Conservation (phyloP, 495 filamentous ascomycete genomes). For the Xylaria curta region DNA sequence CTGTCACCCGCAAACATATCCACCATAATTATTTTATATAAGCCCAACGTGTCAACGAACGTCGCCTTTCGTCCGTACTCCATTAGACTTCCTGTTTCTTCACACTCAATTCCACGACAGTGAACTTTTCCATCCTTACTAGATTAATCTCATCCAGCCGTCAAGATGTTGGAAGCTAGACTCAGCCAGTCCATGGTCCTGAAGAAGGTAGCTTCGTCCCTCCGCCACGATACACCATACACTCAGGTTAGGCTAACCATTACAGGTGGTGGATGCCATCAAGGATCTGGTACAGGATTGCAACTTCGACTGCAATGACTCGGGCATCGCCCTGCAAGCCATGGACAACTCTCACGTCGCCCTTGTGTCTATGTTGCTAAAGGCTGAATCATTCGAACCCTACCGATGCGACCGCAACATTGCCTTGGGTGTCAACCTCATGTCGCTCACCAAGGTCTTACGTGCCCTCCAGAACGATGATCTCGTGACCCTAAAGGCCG, state of each 20-base stretch:
- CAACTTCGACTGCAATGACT: constrained; percentile 99
- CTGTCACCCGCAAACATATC: background rate
- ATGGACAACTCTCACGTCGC: constrained; percentile 99
- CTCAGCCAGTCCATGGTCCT: constrained; percentile 92
- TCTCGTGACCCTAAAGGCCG: constrained; percentile 93
- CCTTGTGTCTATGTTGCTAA: constrained; percentile 97
- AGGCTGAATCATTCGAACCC: constrained; percentile 91
- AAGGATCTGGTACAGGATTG: constrained; percentile 99
- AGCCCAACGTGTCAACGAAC: background rate
- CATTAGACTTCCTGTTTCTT: background rate
- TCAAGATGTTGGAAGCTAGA: constrained; percentile 88
- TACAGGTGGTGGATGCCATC: constrained; percentile 95
- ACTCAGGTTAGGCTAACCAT: background rate
- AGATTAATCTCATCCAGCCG: background rate
- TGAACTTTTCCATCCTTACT: background rate
- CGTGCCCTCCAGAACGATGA: constrained; percentile 94
- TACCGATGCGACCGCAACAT: constrained; percentile 99
- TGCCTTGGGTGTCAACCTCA: constrained; percentile 95
- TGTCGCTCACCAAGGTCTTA: constrained; percentile 95
- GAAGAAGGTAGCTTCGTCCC: constrained; percentile 75
- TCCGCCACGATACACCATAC: background rate
- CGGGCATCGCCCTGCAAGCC: constrained; percentile 95
- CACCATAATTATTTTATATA: background rate
- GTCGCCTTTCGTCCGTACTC: background rate
- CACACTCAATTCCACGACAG: background rate